Percentiles rank a stretch among this genome's conserved stretches.
Conservation (phyloP, 257 asterid species). For the Gentiana macrophylla region DNA sequence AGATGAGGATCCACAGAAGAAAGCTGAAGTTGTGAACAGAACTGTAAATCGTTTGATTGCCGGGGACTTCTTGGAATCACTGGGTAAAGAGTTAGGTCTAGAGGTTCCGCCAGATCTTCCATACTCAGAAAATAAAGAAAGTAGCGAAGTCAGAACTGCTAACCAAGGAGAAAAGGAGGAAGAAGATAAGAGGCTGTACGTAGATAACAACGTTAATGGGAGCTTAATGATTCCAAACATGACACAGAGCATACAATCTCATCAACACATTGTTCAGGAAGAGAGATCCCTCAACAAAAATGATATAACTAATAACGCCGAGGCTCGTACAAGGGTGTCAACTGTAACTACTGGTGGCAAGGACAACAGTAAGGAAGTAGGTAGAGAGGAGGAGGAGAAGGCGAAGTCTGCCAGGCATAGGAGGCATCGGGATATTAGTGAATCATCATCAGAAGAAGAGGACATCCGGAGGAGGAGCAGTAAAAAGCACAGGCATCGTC, state of each 20-base stretch:
- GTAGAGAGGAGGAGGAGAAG: constrained; percentile 16
- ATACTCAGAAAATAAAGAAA: constrained; percentile 26
- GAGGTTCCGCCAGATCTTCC: constrained; percentile 71
- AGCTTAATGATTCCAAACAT: constrained; percentile 14
- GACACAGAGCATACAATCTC: constrained; percentile 8
- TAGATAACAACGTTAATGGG: constrained; percentile 13
- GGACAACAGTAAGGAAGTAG: constrained; percentile 2
- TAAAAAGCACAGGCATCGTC: constrained; percentile 35
- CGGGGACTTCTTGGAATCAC: constrained; percentile 90
- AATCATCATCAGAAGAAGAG: constrained; percentile 53
- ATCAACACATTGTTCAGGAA: constrained; percentile 13
- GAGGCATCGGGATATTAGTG: constrained; percentile 19
- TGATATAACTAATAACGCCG: background rate
- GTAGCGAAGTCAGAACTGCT: constrained; percentile 12
- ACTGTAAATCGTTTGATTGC: constrained; percentile 83
- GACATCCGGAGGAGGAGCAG: constrained; percentile 45
- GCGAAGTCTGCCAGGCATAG: constrained; percentile 9
- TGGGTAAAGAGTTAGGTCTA: constrained; percentile 88
- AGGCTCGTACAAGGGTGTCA: constrained; percentile 14
- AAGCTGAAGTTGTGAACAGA: constrained; percentile 62
- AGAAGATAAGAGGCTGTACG: constrained; percentile 12
- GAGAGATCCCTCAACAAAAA: background rate
- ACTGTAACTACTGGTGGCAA: constrained; percentile 9
- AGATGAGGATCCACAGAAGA: constrained; percentile 49
- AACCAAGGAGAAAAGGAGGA: constrained; percentile 15